Percentiles rank a stretch among this genome's conserved stretches.
phyloP scores from a whole-genome alignment of 441 rosid genomes.

The Eruca vesicaria region DNA sequence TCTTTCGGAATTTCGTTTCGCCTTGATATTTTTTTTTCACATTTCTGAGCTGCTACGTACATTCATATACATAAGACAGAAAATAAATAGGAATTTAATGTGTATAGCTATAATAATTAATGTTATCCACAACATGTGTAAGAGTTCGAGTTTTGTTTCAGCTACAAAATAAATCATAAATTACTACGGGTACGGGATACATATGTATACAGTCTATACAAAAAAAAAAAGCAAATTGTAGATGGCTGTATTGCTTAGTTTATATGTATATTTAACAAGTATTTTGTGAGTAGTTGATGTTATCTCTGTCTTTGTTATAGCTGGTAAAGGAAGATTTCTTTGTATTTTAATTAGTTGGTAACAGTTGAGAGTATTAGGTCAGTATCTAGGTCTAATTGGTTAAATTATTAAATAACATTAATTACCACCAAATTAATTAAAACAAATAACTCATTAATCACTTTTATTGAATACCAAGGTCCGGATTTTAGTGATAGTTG shows the following conservation, averaged over 20 bases:
- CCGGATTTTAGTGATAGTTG: conserved; percentile 12
- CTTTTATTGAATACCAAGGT: neutral
- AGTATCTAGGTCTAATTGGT: conserved; percentile 16
- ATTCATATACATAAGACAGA: conserved; percentile 9
- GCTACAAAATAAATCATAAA: neutral
- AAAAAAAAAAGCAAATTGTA: neutral
- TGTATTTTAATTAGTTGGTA: conserved; percentile 30
- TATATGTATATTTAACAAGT: neutral
- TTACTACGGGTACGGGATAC: neutral
- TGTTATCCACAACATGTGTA: conserved; percentile 24
- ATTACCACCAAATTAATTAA: conserved; percentile 1
- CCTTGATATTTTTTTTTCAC: neutral
- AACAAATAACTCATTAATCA: neutral
- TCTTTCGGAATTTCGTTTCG: neutral
- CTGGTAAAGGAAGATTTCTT: conserved; percentile 12
- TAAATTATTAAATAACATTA: neutral
- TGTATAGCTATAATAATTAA: conserved; percentile 2
- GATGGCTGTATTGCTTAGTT: neutral
- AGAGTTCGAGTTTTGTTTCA: neutral
- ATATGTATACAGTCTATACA: neutral
- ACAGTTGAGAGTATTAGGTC: conserved; percentile 35
- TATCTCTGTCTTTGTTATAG: conserved; percentile 25
- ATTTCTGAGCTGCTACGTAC: neutral
- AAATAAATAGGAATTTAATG: conserved; percentile 1
- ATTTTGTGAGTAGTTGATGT: conserved; percentile 28